phyloP scores from a whole-genome alignment of 1,139 yeast species.

The Torulaspora pretoriensis region DNA sequence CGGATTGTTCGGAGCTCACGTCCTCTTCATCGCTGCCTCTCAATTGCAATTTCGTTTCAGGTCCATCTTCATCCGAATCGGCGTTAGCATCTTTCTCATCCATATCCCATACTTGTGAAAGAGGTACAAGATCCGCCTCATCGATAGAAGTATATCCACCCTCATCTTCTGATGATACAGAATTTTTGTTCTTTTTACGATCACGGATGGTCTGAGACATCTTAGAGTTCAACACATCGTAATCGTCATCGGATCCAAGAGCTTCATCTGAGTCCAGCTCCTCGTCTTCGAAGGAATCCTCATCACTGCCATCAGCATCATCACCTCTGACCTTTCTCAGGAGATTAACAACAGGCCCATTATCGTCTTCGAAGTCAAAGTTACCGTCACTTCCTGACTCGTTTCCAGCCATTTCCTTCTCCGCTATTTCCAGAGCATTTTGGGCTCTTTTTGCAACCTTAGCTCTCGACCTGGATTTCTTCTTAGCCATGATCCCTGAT shows the following conservation, averaged over 20 bases:
- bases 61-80: constrained; percentile 34
- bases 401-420: constrained; percentile 38
- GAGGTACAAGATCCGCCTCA: constrained; percentile 66
- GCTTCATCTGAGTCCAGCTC: constrained; percentile 77
- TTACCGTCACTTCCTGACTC: constrained; percentile 38
- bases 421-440: constrained; percentile 52
- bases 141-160: constrained; percentile 52
- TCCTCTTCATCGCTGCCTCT: constrained; percentile 23
- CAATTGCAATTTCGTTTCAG: constrained; percentile 15
- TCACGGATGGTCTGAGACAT: constrained; percentile 68
- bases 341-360: constrained; percentile 41
- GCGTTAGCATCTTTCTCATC: constrained; percentile 40
- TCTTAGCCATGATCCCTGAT: constrained; percentile 32
- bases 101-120: constrained; percentile 82
- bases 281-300: constrained; percentile 55
- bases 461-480: constrained; percentile 31
- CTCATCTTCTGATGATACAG: constrained; percentile 41
- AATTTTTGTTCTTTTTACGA: constrained; percentile 39
- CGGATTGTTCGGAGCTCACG: constrained; percentile 31
- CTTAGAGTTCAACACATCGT: constrained; percentile 60
- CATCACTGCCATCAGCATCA: constrained; percentile 32
- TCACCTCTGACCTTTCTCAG: constrained; percentile 23
- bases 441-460: constrained; percentile 37
- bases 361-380: constrained; percentile 23
- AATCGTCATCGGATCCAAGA: constrained; percentile 70